phyloP scores from a whole-genome alignment of 2,329 filamentous ascomycete genomes.

The Fragosphaeria purpurea region DNA sequence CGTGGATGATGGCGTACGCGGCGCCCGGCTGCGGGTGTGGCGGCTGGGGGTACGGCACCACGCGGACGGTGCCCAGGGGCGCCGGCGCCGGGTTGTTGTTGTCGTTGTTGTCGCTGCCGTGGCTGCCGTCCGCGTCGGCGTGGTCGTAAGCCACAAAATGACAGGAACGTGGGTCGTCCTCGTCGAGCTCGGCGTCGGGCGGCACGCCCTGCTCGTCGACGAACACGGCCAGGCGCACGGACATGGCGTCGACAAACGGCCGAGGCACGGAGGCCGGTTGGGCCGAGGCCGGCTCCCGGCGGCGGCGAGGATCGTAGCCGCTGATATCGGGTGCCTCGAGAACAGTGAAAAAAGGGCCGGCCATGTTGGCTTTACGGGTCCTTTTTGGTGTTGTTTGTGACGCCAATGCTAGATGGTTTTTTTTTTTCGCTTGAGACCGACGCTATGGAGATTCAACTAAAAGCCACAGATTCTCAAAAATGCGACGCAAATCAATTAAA shows the following conservation, averaged over 20 bases:
- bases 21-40: conserved; percentile 48
- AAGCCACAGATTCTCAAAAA: too few relatives aligned
- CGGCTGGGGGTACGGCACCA: conserved; percentile 71
- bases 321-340: background rate
- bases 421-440: too few relatives aligned
- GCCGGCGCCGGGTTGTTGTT: too few relatives aligned
- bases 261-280: conserved; percentile 39
- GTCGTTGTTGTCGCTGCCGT: too few relatives aligned
- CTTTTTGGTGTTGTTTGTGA: too few relatives aligned
- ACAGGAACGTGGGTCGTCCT: conserved; percentile 67
- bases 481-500: too few relatives aligned
- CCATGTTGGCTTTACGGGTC: too few relatives aligned
- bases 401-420: too few relatives aligned
- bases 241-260: conserved; percentile 54
- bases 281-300: conserved; percentile 20
- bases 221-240: conserved; percentile 50
- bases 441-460: too few relatives aligned
- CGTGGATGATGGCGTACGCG: conserved; percentile 32
- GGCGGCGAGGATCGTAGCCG: conserved; percentile 28
- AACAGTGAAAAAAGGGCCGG: too few relatives aligned
- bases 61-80: conserved; percentile 65
- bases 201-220: conserved; percentile 49
- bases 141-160: conserved; percentile 79
- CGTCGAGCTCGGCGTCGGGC: conserved; percentile 65
- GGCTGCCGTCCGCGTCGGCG: conserved; percentile 29